A percentile compares a stretch with the other conserved stretches of the same genome.
Evolutionary conservation across 1,139 yeast species (phyloP).

Genomic region (Wickerhamomyces sp.): DNA sequence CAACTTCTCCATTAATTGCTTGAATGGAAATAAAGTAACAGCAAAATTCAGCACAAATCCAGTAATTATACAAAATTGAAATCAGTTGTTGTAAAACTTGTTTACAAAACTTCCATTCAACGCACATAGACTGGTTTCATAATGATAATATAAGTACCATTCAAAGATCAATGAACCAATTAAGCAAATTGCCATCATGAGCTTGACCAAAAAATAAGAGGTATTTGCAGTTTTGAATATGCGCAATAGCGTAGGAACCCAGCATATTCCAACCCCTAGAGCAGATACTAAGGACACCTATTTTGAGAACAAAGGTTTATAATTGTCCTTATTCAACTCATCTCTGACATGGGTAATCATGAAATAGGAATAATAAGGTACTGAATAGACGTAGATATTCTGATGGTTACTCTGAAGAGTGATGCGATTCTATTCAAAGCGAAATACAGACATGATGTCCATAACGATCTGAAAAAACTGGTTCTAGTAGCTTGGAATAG

Average conservation of each 20-base stretch:
- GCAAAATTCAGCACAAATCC: no score
- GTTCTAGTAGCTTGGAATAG: neutral
- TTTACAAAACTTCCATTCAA: neutral
- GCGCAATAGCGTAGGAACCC: neutral
- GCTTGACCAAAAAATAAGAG: neutral
- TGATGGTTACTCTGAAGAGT: neutral
- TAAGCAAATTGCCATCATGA: neutral
- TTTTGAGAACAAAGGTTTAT: neutral
- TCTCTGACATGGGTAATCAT: neutral
- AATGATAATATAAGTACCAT: neutral
- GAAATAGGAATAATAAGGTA: neutral
- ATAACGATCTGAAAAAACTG: neutral
- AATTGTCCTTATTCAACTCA: neutral
- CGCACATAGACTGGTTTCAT: neutral
- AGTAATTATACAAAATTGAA: neutral
- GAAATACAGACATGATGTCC: neutral
- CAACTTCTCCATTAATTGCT: no score
- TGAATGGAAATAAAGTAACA: no score
- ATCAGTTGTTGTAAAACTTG: neutral
- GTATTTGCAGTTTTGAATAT: neutral
- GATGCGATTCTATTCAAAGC: neutral
- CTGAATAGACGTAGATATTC: neutral
- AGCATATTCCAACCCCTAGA: neutral
- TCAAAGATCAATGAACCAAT: neutral
- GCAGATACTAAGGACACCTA: neutral